These are phyloP conservation scores for Eucalyptus marginata DNA, from an alignment of 345 rosid genomes.

Conservation along the genomic window DNA sequence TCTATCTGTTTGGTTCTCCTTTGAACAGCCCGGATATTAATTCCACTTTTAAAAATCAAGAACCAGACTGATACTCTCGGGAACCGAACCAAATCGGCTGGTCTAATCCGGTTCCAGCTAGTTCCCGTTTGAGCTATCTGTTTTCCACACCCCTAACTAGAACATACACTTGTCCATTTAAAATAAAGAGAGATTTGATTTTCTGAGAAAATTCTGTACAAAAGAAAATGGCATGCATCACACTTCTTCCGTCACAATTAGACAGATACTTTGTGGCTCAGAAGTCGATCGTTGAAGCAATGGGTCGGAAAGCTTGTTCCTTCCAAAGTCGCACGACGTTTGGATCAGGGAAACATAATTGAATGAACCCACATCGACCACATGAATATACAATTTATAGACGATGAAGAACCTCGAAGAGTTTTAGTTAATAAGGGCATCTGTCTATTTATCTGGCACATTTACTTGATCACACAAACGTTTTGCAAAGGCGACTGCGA, in stretches of 20 bases:
- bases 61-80: accelerated
- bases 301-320: not conserved
- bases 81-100: no score
- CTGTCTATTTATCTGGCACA: not conserved
- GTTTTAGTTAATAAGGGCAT: not conserved
- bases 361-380: not conserved
- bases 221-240: not conserved
- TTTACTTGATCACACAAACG: not conserved
- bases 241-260: not conserved
- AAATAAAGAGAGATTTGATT: not conserved
- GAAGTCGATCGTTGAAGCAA: not conserved
- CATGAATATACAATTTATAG: not conserved
- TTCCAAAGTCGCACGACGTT: not conserved
- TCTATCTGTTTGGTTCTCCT: no score
- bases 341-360: not conserved
- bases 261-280: not conserved
- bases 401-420: not conserved
- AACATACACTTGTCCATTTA: not conserved
- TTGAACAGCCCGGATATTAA: no score
- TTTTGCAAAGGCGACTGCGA: not conserved
- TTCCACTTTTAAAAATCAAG: no score
- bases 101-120: no score
- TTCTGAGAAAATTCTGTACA: not conserved
- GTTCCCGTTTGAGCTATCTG: no score
- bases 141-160: not conserved